These are phyloP conservation scores for Aureobasidium uvarum DNA, from an alignment of 2,329 filamentous ascomycete species.

Conservation along the genomic window DNA sequence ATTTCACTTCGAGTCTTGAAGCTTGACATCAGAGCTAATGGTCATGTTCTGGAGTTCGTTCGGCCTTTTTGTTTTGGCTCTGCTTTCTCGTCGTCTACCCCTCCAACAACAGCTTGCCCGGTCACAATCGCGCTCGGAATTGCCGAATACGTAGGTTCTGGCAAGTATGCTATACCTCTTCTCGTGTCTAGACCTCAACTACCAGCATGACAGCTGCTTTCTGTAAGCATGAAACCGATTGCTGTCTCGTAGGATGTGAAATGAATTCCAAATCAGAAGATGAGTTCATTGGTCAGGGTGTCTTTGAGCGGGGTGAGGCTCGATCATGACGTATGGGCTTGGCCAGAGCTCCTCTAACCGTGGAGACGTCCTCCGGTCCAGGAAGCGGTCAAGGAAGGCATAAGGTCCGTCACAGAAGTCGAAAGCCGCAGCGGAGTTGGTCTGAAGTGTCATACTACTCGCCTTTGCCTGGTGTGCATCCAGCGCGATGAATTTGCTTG, in stretches of 20 bases:
- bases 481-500: neutral
- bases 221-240: neutral
- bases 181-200: neutral
- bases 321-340: neutral
- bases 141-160: neutral
- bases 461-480: neutral
- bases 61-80: neutral
- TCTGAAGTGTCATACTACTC: no score
- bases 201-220: neutral
- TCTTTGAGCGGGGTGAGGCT: conserved; percentile 4
- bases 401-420: neutral
- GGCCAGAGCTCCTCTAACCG: conserved; percentile 13
- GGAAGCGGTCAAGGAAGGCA: neutral
- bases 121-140: neutral
- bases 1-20: conserved; percentile 5
- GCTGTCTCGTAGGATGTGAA: conserved; percentile 1
- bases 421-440: no score
- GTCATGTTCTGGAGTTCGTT: neutral
- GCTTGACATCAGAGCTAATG: neutral
- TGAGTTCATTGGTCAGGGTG: conserved; percentile 1
- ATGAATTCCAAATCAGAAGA: conserved; percentile 13
- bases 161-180: neutral
- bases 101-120: neutral
- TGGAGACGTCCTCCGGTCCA: neutral
- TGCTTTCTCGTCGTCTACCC: neutral